Evolutionary conservation across 495 filamentous ascomycete species (phyloP).

Genomic region (Hypoxylon crocopeplum): DNA sequence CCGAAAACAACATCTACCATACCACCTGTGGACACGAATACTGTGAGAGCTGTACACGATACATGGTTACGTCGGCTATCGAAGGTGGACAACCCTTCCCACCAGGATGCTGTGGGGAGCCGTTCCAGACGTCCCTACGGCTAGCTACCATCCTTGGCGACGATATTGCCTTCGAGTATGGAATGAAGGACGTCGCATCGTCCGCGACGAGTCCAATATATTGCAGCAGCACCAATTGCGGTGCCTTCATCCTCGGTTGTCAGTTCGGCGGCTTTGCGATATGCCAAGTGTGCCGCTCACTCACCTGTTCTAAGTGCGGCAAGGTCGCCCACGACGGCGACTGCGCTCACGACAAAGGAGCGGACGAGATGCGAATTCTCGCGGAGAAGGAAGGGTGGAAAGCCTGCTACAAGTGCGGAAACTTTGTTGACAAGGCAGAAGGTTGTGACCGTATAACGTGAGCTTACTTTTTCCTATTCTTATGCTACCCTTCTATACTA

Average conservation of each 20-base stretch:
- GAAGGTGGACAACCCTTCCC: background rate
- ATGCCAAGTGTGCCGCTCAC: background rate
- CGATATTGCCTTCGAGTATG: background rate
- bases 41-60: background rate
- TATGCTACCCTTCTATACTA: background rate
- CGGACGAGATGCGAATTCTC: background rate
- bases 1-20: too few relatives aligned
- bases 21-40: background rate
- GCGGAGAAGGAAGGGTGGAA: background rate
- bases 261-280: background rate
- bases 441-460: background rate
- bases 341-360: background rate
- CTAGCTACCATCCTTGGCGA: background rate
- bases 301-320: background rate
- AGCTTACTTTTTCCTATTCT: background rate
- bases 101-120: background rate
- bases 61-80: background rate
- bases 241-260: background rate
- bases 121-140: background rate
- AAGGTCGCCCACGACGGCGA: background rate
- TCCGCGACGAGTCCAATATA: background rate
- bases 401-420: background rate
- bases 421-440: background rate
- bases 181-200: background rate
- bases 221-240: background rate